These are phyloP conservation scores for Yamadazyma tumulicola DNA, from an alignment of 805 yeast species.

Conservation along the genomic window DNA sequence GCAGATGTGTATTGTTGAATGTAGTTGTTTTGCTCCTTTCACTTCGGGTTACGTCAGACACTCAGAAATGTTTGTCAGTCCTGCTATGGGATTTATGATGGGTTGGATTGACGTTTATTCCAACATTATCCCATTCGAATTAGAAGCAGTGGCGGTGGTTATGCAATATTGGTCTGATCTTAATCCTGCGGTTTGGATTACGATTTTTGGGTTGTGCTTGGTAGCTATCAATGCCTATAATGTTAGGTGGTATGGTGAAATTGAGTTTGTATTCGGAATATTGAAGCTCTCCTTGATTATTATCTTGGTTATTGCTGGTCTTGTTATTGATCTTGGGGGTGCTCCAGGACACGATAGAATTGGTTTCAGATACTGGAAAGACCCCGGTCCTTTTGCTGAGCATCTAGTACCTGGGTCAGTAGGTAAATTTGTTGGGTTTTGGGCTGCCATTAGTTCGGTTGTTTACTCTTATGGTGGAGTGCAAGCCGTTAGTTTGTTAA, in stretches of 20 bases:
- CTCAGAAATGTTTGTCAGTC: constrained; percentile 38
- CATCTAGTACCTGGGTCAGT: constrained; percentile 30
- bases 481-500: constrained; percentile 20
- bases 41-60: constrained; percentile 35
- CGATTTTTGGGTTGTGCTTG: constrained; percentile 37
- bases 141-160: constrained; percentile 46
- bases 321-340: constrained; percentile 25
- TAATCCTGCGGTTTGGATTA: constrained; percentile 44
- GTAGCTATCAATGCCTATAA: constrained; percentile 32
- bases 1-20: constrained; percentile 39
- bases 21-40: constrained; percentile 34
- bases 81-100: constrained; percentile 44
- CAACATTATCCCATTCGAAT: constrained; percentile 35
- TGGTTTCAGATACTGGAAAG: constrained; percentile 40
- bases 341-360: constrained; percentile 15
- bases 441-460: constrained; percentile 35
- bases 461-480: constrained; percentile 36
- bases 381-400: constrained; percentile 36
- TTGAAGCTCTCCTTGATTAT: constrained; percentile 21
- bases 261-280: constrained; percentile 24
- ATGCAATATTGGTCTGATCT: constrained; percentile 44
- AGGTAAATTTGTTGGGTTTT: constrained; percentile 33
- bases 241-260: constrained; percentile 33
- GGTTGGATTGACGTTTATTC: constrained; percentile 43
- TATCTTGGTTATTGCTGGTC: constrained; percentile 18